These are phyloP conservation scores for Macroventuria anomochaeta DNA, from an alignment of 2,329 filamentous ascomycete genomes.

Conservation along the genomic window DNA sequence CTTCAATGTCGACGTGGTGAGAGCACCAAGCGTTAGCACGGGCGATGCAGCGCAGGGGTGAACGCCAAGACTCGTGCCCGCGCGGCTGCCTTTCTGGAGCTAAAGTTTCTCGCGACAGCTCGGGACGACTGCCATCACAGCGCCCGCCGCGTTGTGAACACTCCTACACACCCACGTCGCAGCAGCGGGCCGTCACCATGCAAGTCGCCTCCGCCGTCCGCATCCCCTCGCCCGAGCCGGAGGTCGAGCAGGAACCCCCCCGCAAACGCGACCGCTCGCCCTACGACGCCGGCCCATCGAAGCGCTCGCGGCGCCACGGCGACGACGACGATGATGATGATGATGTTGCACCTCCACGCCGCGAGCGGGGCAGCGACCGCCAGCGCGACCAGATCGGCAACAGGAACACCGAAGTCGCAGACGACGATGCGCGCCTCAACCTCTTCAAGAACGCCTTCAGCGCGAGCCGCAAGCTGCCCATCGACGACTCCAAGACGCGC, in stretches of 20 bases:
- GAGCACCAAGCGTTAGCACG: not conserved
- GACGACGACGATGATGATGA: conserved; percentile 48
- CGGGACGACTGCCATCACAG: conserved; percentile 13
- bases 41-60: conserved; percentile 9
- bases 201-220: conserved; percentile 59
- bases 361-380: conserved; percentile 74
- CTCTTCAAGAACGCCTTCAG: conserved; percentile 48
- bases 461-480: conserved; percentile 79
- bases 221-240: conserved; percentile 61
- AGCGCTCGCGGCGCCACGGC: conserved; percentile 46
- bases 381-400: conserved; percentile 52
- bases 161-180: not conserved
- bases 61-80: conserved; percentile 8
- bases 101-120: conserved; percentile 36
- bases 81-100: conserved; percentile 13
- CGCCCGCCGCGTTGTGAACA: conserved; percentile 2
- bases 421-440: conserved; percentile 45
- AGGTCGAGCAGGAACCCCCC: conserved; percentile 55
- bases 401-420: conserved; percentile 27
- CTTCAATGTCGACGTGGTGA: conserved; percentile 15
- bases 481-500: conserved; percentile 85
- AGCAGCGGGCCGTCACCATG: conserved; percentile 29
- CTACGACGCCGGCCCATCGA: conserved; percentile 40
- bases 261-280: conserved; percentile 64
- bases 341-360: conserved; percentile 47